A percentile compares a stretch with the other conserved stretches of the same genome.
These are phyloP conservation scores for Globisporangium acanthophoron DNA, from an alignment of 352 stramenopile genomes.

Conservation along the genomic window DNA sequence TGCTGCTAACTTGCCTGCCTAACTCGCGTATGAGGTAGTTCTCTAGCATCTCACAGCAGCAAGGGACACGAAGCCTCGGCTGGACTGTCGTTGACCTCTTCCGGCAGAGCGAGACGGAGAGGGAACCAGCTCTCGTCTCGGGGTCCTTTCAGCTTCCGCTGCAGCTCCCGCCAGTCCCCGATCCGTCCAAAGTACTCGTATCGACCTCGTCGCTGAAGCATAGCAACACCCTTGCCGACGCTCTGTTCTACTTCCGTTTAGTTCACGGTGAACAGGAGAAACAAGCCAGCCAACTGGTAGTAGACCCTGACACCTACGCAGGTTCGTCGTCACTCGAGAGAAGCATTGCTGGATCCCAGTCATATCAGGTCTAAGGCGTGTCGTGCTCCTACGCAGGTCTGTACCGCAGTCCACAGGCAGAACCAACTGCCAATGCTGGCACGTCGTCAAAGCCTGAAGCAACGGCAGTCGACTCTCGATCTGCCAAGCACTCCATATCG, in stretches of 20 bases:
- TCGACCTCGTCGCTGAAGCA: slow-evolving; percentile 7
- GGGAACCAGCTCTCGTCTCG: slow-evolving; percentile 12
- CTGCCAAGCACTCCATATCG: neutral
- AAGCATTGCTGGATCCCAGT: neutral
- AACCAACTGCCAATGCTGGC: neutral
- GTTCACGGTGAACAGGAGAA: slow-evolving; percentile 20
- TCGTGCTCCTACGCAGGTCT: slow-evolving; percentile 1
- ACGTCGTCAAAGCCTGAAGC: neutral
- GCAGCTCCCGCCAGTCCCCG: slow-evolving; percentile 30
- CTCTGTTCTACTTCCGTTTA: slow-evolving; percentile 30
- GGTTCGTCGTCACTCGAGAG: slow-evolving; percentile 9
- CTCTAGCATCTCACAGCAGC: slow-evolving; percentile 8
- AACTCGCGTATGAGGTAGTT: slow-evolving; percentile 15
- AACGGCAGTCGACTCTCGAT: neutral
- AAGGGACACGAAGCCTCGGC: slow-evolving; percentile 24
- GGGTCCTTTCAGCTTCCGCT: slow-evolving; percentile 38
- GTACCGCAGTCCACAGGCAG: neutral
- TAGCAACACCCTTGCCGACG: slow-evolving; percentile 6
- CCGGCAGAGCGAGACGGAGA: neutral
- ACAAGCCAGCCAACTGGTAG: slow-evolving; percentile 19
- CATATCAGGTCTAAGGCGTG: neutral
- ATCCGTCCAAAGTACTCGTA: slow-evolving; percentile 29
- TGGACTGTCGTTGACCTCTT: slow-evolving; percentile 43
- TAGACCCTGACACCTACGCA: slow-evolving; percentile 33
- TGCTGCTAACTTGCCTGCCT: neutral